Conservation (phyloP, 2,329 filamentous ascomycete genomes). For the Epichloe sibirici region DNA sequence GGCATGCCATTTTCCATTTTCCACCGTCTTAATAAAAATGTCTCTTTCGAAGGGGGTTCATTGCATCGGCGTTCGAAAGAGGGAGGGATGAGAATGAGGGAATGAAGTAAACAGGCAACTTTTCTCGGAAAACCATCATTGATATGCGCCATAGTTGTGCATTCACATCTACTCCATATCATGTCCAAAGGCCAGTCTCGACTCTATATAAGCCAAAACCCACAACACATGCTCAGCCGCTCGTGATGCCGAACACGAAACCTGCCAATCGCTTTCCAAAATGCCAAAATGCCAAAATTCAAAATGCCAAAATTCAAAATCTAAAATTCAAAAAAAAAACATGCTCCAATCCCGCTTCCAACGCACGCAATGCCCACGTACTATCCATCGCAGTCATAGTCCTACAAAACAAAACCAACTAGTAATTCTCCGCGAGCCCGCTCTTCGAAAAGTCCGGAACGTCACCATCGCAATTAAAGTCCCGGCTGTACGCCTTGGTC, state of each 20-base stretch:
- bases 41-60: no score
- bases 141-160: no score
- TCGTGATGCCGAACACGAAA: neutral
- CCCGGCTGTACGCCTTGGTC: slow-evolving; percentile 53
- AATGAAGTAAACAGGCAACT: no score
- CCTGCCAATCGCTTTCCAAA: neutral
- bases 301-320: neutral
- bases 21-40: no score
- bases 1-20: no score
- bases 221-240: neutral
- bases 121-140: no score
- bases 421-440: slow-evolving; percentile 39
- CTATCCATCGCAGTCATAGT: neutral
- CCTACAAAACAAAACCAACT: neutral
- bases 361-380: neutral
- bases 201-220: no score
- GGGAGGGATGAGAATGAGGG: no score
- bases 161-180: no score
- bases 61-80: no score
- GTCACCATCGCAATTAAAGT: slow-evolving; percentile 54
- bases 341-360: neutral
- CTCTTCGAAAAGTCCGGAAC: slow-evolving; percentile 38
- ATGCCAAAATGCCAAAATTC: neutral
- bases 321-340: no score
- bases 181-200: no score